Evolutionary conservation across 2,329 filamentous ascomycete species (phyloP), one percentile per base, ranked within the genome.

Genomic region (Pyricularia sp.): DNA sequence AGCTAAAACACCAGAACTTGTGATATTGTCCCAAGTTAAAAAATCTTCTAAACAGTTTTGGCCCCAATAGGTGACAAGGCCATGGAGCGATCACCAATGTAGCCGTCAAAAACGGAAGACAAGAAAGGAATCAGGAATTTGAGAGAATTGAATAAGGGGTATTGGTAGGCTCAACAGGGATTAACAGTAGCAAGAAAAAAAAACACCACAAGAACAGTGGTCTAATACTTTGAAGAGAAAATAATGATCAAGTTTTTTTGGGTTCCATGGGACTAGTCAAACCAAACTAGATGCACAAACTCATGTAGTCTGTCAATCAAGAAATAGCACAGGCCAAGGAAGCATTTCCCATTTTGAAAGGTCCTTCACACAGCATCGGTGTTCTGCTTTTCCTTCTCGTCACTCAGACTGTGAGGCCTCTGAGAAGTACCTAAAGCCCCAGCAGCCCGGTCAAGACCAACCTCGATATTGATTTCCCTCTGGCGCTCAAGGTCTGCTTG

Each of bases 391-490:
- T 63, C 59, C 59, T 63, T 63, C 28, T 63, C 59, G 12, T 63
- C 59, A 28, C 59, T 63, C 59, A 28, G 26, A 63, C 59, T 63
- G 59, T 28, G 59, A 26, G 59, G 59, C 14, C 59, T 23, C 59
- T 63, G 3, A 0, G 25, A 28, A 28, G 59, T 63, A 7, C 25
- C 59, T 20, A 63, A 17, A 25, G 59, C 59, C 59, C 59, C 59
- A 28, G 59, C 28, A 28, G 59, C 59, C 25, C 59, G 59, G 17
- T 63, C 59, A 20, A 92, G 79, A 0, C 90, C 90, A 71, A 93
- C 88, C 73, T 92, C 89, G 36, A 81, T 79, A 75, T 92, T 89
- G 73, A 93, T 91, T 76, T 90, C 86, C n/a, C 84, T 83, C 88
- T 92, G 92, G 31, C 90, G 84, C 78, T 90, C 88, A 68, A 85